A percentile compares a stretch with the other conserved stretches of the same genome.
phyloP scores from a whole-genome alignment of 169 alveolate species.

The Plasmodium chabaudi region DNA sequence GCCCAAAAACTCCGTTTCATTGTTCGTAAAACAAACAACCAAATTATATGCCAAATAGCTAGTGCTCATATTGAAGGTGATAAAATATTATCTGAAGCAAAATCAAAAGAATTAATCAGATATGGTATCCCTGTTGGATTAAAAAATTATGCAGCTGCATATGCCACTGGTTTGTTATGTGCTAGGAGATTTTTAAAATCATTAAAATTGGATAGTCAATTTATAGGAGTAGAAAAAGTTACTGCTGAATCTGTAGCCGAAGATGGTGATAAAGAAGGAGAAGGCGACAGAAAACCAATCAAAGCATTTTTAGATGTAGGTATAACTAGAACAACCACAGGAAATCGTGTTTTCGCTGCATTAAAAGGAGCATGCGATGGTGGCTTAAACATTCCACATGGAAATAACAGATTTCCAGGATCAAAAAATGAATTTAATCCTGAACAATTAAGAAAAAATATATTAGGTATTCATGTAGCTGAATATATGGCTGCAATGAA shows the following conservation, averaged over 20 bases:
- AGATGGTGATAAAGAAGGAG: conserved; percentile 95
- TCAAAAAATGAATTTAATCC: conserved; percentile 96
- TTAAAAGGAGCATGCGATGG: conserved; percentile 99
- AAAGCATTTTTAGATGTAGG: conserved; percentile 99
- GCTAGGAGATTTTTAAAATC: conserved; percentile 98
- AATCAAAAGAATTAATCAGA: conserved; percentile 96
- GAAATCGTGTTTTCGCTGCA: conserved; percentile 99
- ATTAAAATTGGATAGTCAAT: conserved; percentile 93
- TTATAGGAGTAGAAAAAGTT: conserved; percentile 95
- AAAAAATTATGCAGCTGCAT: conserved; percentile 99
- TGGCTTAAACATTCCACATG: conserved; percentile 99
- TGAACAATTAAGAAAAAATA: conserved; percentile 97
- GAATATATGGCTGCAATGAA: conserved; percentile 96
- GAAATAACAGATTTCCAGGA: conserved; percentile 99
- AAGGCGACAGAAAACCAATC: conserved; percentile 97
- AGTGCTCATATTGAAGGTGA: conserved; percentile 99
- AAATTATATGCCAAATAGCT: conserved; percentile 96
- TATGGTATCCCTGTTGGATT: conserved; percentile 99
- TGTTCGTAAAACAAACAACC: conserved; percentile 96
- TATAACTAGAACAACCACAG: conserved; percentile 98
- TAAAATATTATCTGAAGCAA: conserved; percentile 96
- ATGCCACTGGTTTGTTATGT: conserved; percentile 97
- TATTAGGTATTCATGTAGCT: conserved; percentile 98
- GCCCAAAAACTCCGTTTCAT: conserved; percentile 99
- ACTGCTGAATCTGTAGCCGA: conserved; percentile 92